Conservation (phyloP, 2,329 filamentous ascomycete genomes). For the Xylariaceae sp. region DNA sequence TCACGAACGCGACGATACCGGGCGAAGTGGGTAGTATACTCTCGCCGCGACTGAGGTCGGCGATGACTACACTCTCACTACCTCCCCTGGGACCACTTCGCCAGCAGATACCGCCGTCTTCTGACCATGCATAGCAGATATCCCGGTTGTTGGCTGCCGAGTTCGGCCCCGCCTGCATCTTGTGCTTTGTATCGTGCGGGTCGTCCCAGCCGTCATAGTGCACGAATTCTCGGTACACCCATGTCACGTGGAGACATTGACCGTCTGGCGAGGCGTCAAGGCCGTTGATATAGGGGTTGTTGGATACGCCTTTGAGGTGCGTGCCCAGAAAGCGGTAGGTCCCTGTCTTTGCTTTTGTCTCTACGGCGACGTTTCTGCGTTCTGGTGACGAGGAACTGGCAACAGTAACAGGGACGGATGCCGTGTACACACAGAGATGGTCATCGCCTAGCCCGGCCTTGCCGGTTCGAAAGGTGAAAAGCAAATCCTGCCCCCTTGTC, state of each 20-base stretch:
- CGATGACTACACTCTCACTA: conserved; percentile 30
- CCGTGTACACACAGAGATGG: conserved; percentile 42
- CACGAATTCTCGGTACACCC: conserved; percentile 48
- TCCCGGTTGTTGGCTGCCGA: conserved; percentile 44
- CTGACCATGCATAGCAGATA: conserved; percentile 45
- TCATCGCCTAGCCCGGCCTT: conserved; percentile 46
- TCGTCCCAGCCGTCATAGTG: conserved; percentile 41
- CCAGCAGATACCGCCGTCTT: conserved; percentile 41
- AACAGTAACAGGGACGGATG: conserved; percentile 8
- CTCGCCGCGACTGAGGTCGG: conserved; percentile 32
- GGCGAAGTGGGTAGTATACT: conserved; percentile 38
- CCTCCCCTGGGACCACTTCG: conserved; percentile 24
- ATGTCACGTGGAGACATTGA: conserved; percentile 39
- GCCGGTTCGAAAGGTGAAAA: conserved; percentile 47
- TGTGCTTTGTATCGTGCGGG: conserved; percentile 36
- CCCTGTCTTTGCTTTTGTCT: conserved; percentile 18
- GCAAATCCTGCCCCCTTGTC: conserved; percentile 33
- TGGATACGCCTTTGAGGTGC: conserved; percentile 47
- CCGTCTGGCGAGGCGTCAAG: conserved; percentile 33
- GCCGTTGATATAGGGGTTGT: conserved; percentile 50
- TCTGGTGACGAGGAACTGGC: background rate
- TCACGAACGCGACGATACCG: conserved; percentile 41
- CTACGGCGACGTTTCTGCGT: background rate
- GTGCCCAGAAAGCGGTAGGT: conserved; percentile 37
- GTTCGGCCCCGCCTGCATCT: conserved; percentile 40